Base-by-base conservation (phyloP, 2,329 filamentous ascomycete genomes). In the Aureobasidium leucospermi region DNA sequence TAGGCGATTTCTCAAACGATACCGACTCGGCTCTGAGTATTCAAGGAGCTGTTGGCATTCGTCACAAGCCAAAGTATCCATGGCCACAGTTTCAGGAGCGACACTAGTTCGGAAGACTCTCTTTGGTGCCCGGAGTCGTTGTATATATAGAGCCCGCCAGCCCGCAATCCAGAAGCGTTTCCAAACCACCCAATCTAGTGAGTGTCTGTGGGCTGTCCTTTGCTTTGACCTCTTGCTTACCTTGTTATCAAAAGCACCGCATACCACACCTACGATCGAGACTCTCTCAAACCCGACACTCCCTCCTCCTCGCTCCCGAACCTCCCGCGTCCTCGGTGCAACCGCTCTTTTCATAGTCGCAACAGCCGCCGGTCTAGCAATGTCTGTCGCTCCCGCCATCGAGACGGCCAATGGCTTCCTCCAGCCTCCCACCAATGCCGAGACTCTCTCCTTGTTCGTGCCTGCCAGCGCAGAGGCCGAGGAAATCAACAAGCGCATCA, bases 401-500 rank as follows among this genome's bases (percentile, higher is more conserved):
- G 68, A 79, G 39, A 76, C 77, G 52, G 72, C 80, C 48, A 74
- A 75, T 49, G 76, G 74, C 56, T 73, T 84, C 63, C 64, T 81
- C 61, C 75, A 78, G 61, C 82, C 83, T 3, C 81, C 81, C 64
- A 82, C 82, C 32, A 88, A 96, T 74, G 84, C 83, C 67, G 89
- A 95, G 66, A 88, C 88, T 23, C 81, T 94, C 62, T 71, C 73
- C 4, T 77, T 87, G 64, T 96, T 84, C 77, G 73, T 74, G 4
- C 83, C 83, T 13, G 70, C 73, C 34, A 82, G 84, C 69, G 81
- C 74, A 75, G 51, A 74, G 71, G 63, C 71, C 23, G 63, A 59
- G 11, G 80, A 82, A 63, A 83, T 95, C 67, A 87, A 96, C 65
- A 78, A 84, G 8, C 82, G 83, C 68, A 90, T 97, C 72, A 82